These are phyloP conservation scores for Leishmania braziliensis DNA, from an alignment of 208 protist species.

Conservation along the genomic window DNA sequence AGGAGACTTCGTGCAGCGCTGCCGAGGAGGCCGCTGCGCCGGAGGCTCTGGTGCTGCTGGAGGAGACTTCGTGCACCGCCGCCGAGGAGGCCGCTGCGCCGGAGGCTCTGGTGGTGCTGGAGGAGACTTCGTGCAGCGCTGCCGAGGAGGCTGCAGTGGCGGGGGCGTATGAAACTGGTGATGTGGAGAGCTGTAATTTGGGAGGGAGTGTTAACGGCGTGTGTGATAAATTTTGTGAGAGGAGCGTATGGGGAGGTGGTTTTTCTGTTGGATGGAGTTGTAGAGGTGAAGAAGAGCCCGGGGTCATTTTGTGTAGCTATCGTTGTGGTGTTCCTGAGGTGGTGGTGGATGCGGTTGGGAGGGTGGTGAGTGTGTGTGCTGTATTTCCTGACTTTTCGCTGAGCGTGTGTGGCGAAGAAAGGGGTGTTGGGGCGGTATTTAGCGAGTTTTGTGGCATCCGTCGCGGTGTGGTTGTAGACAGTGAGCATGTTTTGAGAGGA, in stretches of 20 bases:
- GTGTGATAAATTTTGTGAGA: background rate
- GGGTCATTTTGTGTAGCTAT: background rate
- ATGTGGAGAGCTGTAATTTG: too few species aligned
- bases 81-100: background rate
- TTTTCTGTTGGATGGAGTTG: background rate
- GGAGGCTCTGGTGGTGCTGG: background rate
- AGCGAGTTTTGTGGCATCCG: slow-evolving; percentile 11
- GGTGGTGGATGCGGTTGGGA: background rate
- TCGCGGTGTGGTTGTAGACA: background rate
- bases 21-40: background rate
- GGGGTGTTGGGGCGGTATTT: slow-evolving; percentile 15
- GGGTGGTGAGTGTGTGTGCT: background rate
- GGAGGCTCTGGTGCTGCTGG: background rate
- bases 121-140: background rate
- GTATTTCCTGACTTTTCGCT: slow-evolving; percentile 16
- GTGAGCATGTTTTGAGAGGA: slow-evolving; percentile 1
- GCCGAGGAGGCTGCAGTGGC: too few species aligned
- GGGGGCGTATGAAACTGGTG: too few species aligned
- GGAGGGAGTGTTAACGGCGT: too few species aligned
- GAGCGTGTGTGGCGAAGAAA: background rate
- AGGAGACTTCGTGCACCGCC: background rate
- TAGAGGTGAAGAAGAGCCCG: background rate
- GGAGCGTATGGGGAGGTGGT: background rate
- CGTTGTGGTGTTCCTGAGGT: slow-evolving; percentile 3
- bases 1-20: background rate